Percentiles rank a stretch among this genome's conserved stretches.
These are phyloP conservation scores for Arthrinium puccinioides DNA, from an alignment of 2,329 filamentous ascomycete species.

Conservation along the genomic window DNA sequence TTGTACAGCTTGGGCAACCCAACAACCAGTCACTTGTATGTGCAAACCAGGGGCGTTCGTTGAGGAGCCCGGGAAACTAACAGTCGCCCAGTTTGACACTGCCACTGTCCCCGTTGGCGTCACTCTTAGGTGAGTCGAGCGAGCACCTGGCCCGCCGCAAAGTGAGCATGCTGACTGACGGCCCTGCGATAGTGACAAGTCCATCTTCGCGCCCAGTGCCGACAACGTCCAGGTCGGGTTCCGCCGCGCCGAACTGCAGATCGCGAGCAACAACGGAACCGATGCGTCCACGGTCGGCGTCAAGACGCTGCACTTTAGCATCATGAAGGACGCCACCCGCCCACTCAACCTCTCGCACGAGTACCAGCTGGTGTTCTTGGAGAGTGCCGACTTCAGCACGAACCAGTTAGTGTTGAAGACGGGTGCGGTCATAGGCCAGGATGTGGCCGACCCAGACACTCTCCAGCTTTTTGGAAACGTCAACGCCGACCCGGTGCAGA, in stretches of 20 bases:
- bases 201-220: slow-evolving; percentile 47
- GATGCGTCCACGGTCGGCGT: slow-evolving; percentile 45
- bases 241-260: slow-evolving; percentile 50
- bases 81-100: slow-evolving; percentile 32
- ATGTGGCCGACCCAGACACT: slow-evolving; percentile 26
- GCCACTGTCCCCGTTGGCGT: slow-evolving; percentile 41
- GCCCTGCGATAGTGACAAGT: slow-evolving; percentile 31
- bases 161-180: too few relatives aligned
- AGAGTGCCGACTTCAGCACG: slow-evolving; percentile 36
- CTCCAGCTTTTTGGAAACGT: slow-evolving; percentile 41
- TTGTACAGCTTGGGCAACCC: neutral
- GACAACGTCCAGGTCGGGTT: slow-evolving; percentile 49
- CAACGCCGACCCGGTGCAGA: slow-evolving; percentile 34
- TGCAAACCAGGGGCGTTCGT: too few relatives aligned
- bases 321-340: slow-evolving; percentile 43
- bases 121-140: slow-evolving; percentile 34
- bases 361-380: slow-evolving; percentile 48
- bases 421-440: slow-evolving; percentile 39
- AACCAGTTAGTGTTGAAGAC: slow-evolving; percentile 50
- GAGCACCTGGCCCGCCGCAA: neutral
- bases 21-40: too few relatives aligned
- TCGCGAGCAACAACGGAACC: slow-evolving; percentile 39
- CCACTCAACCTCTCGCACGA: slow-evolving; percentile 54
- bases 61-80: slow-evolving; percentile 1
- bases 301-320: slow-evolving; percentile 55